A percentile compares a stretch with the other conserved stretches of the same genome.
These are phyloP conservation scores for Dentipellis fragilis DNA, from an alignment of 768 basidiomycete genomes.

Conservation along the genomic window DNA sequence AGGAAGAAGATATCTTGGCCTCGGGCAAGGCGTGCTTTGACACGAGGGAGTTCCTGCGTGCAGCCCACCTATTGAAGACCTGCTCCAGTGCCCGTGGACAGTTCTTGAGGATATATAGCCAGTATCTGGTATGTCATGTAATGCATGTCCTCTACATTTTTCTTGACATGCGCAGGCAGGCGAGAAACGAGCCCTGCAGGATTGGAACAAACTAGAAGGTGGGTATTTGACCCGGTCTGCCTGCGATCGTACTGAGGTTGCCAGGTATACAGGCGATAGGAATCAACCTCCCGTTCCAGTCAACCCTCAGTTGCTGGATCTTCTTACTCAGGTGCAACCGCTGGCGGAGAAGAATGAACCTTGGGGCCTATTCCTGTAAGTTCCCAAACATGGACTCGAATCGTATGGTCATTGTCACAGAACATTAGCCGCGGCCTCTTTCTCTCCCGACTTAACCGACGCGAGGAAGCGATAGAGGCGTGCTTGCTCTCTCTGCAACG, in stretches of 20 bases:
- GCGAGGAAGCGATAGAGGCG: slow-evolving; percentile 81
- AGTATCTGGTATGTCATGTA: slow-evolving; percentile 63
- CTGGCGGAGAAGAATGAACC: slow-evolving; percentile 57
- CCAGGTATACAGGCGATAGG: slow-evolving; percentile 46
- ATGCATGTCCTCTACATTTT: background rate
- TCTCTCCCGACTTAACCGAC: slow-evolving; percentile 64
- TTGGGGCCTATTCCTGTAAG: slow-evolving; percentile 78
- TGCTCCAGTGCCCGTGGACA: slow-evolving; percentile 63
- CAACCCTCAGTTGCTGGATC: slow-evolving; percentile 44
- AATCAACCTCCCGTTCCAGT: slow-evolving; percentile 60
- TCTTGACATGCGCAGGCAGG: slow-evolving; percentile 42
- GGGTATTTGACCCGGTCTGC: slow-evolving; percentile 16
- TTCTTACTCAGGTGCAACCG: slow-evolving; percentile 35
- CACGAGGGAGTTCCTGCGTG: slow-evolving; percentile 68
- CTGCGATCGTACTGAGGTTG: too few species aligned
- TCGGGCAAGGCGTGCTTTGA: slow-evolving; percentile 69
- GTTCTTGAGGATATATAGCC: slow-evolving; percentile 74
- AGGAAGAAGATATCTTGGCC: slow-evolving; percentile 65
- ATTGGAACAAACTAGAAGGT: slow-evolving; percentile 82
- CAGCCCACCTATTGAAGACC: slow-evolving; percentile 48
- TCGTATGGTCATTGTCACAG: background rate
- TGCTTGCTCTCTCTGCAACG: slow-evolving; percentile 45
- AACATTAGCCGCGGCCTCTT: slow-evolving; percentile 68
- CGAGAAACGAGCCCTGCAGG: slow-evolving; percentile 73
- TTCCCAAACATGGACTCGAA: slow-evolving; percentile 2